Evolutionary conservation across 164 flowering plant genomes (phyloP).

Genomic region (Santalum album): DNA sequence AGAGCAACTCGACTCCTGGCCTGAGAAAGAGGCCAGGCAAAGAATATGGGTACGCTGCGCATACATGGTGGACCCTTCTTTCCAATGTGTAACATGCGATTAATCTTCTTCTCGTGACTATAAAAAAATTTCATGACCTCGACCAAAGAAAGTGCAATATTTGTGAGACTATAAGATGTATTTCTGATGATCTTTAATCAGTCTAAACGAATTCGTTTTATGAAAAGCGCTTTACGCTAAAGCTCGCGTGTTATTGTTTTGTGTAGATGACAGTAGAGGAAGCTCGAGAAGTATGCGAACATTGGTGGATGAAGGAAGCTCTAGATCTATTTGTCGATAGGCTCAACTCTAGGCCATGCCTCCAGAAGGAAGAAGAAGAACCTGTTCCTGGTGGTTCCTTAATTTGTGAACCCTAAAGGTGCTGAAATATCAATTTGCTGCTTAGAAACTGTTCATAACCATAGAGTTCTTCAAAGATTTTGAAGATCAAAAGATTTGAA

Average conservation of each 20-base stretch:
- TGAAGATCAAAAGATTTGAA: neutral
- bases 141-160: too few relatives aligned
- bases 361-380: neutral
- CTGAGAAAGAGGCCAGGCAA: conserved; percentile 45
- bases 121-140: too few relatives aligned
- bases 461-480: too few relatives aligned
- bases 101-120: too few relatives aligned
- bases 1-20: conserved; percentile 75
- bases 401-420: neutral
- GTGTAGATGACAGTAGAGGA: conserved; percentile 39
- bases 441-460: neutral
- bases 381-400: neutral
- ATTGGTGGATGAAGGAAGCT: conserved; percentile 46
- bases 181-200: too few relatives aligned
- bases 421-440: neutral
- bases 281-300: conserved; percentile 33
- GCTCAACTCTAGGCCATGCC: conserved; percentile 7
- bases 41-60: conserved; percentile 59
- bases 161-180: too few relatives aligned
- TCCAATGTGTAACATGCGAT: neutral
- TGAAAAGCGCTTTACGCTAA: too few relatives aligned
- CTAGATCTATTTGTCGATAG: conserved; percentile 20
- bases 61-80: neutral
- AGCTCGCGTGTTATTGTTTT: neutral
- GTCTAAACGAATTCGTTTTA: too few relatives aligned